Conservation (phyloP, 306 rosid species). For the Dicorynia guianensis region DNA sequence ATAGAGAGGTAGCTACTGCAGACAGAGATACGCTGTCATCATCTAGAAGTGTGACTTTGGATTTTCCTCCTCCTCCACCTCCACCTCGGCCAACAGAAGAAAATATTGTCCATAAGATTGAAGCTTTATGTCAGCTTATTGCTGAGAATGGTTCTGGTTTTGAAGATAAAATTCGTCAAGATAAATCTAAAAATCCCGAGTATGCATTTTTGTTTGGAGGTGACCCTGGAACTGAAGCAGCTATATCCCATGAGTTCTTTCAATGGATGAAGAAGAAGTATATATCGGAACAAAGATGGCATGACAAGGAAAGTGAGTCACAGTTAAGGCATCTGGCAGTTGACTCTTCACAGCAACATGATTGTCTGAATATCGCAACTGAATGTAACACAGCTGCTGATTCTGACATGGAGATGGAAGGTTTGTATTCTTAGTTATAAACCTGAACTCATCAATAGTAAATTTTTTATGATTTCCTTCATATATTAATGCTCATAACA, state of each 20-base stretch:
- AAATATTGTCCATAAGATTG: constrained; percentile 50
- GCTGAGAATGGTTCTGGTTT: constrained; percentile 52
- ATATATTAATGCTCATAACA: constrained; percentile 9
- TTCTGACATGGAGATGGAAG: constrained; percentile 99
- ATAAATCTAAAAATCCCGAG: constrained; percentile 59
- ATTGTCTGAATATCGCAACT: constrained; percentile 44
- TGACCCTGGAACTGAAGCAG: constrained; percentile 65
- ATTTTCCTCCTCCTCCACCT: constrained; percentile 52
- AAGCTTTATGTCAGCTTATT: constrained; percentile 63
- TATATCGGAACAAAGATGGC: constrained; percentile 49
- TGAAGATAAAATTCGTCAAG: constrained; percentile 53
- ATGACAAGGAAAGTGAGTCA: constrained; percentile 39
- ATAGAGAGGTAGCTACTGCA: constrained; percentile 41
- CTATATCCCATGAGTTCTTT: constrained; percentile 56
- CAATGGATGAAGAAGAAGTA: constrained; percentile 65
- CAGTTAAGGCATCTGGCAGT: constrained; percentile 25
- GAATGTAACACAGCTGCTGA: constrained; percentile 54
- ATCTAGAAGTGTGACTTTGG: constrained; percentile 35
- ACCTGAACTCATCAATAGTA: not conserved
- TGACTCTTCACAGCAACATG: constrained; percentile 40
- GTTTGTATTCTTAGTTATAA: constrained; percentile 52
- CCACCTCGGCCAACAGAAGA: constrained; percentile 62
- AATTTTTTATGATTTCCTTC: constrained; percentile 20
- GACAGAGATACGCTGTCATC: constrained; percentile 36
- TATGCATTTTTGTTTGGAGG: constrained; percentile 66